These are phyloP conservation scores for Euphorbia peplus DNA, from an alignment of 345 rosid species.

Conservation along the genomic window DNA sequence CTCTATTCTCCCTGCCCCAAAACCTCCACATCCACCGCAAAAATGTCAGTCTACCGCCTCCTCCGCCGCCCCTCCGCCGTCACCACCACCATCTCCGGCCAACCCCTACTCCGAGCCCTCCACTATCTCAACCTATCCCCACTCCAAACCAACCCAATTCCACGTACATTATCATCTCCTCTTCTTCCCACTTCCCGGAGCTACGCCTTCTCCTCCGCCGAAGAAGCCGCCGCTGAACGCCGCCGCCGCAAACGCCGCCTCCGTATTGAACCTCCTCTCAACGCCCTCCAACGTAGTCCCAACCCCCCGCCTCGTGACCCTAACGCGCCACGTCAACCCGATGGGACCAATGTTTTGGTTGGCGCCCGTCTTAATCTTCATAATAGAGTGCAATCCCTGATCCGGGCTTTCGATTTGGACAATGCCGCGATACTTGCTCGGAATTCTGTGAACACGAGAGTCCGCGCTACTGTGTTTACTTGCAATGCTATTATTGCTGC, in stretches of 20 bases:
- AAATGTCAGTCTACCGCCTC: slow-evolving; percentile 54
- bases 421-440: slow-evolving; percentile 87
- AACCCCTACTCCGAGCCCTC: slow-evolving; percentile 5
- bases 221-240: slow-evolving; percentile 95
- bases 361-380: slow-evolving; percentile 88
- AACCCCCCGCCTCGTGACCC: slow-evolving; percentile 72
- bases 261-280: slow-evolving; percentile 87
- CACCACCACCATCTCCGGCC: slow-evolving; percentile 42
- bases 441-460: slow-evolving; percentile 57
- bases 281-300: slow-evolving; percentile 68
- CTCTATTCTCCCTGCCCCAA: background rate
- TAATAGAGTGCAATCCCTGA: slow-evolving; percentile 89
- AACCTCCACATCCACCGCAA: slow-evolving; percentile 5
- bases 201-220: slow-evolving; percentile 81
- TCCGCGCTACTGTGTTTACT: slow-evolving; percentile 94
- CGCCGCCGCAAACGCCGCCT: slow-evolving; percentile 90
- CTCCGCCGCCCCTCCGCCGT: slow-evolving; percentile 46
- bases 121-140: slow-evolving; percentile 13
- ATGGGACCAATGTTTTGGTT: slow-evolving; percentile 73
- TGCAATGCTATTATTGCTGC: slow-evolving; percentile 95
- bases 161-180: slow-evolving; percentile 11
- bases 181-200: slow-evolving; percentile 37
- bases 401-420: slow-evolving; percentile 89
- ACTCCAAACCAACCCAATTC: slow-evolving; percentile 8
- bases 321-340: slow-evolving; percentile 91